Evolutionary conservation across 805 yeast genomes (phyloP).

Genomic region (Teunomyces atbi): DNA sequence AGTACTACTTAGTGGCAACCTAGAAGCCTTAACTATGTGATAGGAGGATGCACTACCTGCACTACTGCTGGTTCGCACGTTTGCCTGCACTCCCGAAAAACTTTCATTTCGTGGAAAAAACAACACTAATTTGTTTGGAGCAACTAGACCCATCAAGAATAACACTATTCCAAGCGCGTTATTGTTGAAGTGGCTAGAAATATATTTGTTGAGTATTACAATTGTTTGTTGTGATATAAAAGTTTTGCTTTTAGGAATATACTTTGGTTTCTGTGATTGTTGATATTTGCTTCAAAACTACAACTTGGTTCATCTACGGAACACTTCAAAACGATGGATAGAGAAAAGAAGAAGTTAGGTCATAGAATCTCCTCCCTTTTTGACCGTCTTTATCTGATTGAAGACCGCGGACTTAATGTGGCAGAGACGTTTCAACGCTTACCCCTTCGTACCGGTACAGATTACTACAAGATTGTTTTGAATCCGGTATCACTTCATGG

Average conservation of each 20-base stretch:
- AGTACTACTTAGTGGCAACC: too few species aligned
- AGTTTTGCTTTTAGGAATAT: not conserved
- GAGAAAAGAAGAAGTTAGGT: slow-evolving; percentile 36
- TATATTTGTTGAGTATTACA: not conserved
- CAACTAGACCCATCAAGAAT: not conserved
- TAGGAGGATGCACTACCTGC: too few species aligned
- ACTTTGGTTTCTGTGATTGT: not conserved
- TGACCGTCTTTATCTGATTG: slow-evolving; percentile 40
- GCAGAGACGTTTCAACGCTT: slow-evolving; percentile 64
- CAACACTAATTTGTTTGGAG: not conserved
- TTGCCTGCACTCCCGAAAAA: not conserved
- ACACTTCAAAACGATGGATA: not conserved
- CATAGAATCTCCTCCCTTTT: slow-evolving; percentile 29
- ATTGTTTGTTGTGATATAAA: not conserved
- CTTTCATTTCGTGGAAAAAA: not conserved
- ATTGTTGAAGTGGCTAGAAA: not conserved
- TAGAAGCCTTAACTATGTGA: too few species aligned
- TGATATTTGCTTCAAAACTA: not conserved
- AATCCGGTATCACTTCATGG: slow-evolving; percentile 81
- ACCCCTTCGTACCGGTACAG: slow-evolving; percentile 70
- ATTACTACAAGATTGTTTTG: slow-evolving; percentile 75
- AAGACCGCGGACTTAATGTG: slow-evolving; percentile 46
- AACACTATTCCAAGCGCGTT: not conserved
- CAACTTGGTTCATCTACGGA: not conserved
- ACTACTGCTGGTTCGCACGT: not conserved